Evolutionary conservation across 306 rosid species (phyloP).

Genomic region (Vicia faba): DNA sequence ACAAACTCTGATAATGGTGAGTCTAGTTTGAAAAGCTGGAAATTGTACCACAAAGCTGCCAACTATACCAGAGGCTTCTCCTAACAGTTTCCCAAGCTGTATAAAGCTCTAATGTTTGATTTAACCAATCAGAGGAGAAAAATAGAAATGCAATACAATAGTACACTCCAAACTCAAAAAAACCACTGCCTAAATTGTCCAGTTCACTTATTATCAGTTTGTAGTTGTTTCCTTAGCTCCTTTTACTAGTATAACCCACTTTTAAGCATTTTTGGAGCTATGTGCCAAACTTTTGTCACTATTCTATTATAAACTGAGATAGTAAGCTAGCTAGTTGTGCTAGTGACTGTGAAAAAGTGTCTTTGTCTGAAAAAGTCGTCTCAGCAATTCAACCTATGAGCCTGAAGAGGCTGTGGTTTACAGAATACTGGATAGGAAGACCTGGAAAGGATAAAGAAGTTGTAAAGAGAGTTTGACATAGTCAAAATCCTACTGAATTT

Average conservation of each 20-base stretch:
- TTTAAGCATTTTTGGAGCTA: not conserved
- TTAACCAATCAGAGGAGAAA: not conserved
- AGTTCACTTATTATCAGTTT: not conserved
- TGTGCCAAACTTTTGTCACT: not conserved
- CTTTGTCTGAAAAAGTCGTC: not conserved
- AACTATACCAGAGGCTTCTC: not conserved
- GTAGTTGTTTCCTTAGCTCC: not conserved
- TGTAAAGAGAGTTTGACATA: not conserved
- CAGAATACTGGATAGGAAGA: not conserved
- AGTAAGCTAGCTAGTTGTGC: slow-evolving; percentile 13
- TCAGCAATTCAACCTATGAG: not conserved
- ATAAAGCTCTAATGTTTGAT: not conserved
- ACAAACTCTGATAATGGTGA: too few relatives aligned
- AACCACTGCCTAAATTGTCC: not conserved
- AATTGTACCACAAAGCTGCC: not conserved
- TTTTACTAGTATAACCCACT: slow-evolving; percentile 3
- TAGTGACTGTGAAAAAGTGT: not conserved
- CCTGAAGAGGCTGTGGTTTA: not conserved
- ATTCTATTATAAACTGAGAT: not conserved
- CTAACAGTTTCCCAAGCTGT: not conserved
- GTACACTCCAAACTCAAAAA: not conserved
- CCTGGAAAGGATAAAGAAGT: not conserved
- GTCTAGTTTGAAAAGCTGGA: slow-evolving; percentile 3
- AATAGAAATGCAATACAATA: not conserved
- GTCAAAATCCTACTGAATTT: not conserved